Base-by-base conservation (phyloP, 257 asterid species). In the Fraxinus americana region DNA sequence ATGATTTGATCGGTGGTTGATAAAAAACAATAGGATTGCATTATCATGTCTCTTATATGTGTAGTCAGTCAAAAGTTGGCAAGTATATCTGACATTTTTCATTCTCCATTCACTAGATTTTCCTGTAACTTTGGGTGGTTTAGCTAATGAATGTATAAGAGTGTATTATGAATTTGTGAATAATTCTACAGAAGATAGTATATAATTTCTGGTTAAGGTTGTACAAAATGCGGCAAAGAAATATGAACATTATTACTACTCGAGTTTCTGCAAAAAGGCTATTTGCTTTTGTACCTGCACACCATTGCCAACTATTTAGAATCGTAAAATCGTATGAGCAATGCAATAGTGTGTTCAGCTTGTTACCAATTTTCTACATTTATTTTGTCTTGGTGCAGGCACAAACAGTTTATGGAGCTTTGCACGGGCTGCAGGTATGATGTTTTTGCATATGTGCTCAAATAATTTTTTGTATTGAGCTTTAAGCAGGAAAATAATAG, bases 371-470 rank as follows among this genome's bases (percentile, higher is more conserved):
- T 68, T 41, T 52, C 69, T 29, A 30, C 71, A 48, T 17, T 11
- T 19, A 71, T 79, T 52, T 52, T 12, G 8, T 75, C 71, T 66
- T 69, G 75, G 36, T 89, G 92, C 96, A 94, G 99, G 99, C 99
- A 79, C 84, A 85, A 73, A 91, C 98, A 69, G 89, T 95, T 67
- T 93, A 93, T 66, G 99, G 99, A 72, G 99, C 97, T 71, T 81
- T 95, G 76, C 99, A 95, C 81, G 99, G 91, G 74, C 84, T 95
- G 78, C 91, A 95, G 98, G 99, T 94, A 63, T 69, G 79, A 19
- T 70, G 63, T 72, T 83, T 73, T 45, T 19, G 23, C 59, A 39
- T 45, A 57, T 59, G 79, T 41, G 36, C 75, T 74, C 57, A 14
- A 19, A 39, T 48, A 35, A 35, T 54, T 3, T 7, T 7, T 39